Evolutionary conservation across 495 filamentous ascomycete species (phyloP).

Genomic region (Pyronema domesticum): DNA sequence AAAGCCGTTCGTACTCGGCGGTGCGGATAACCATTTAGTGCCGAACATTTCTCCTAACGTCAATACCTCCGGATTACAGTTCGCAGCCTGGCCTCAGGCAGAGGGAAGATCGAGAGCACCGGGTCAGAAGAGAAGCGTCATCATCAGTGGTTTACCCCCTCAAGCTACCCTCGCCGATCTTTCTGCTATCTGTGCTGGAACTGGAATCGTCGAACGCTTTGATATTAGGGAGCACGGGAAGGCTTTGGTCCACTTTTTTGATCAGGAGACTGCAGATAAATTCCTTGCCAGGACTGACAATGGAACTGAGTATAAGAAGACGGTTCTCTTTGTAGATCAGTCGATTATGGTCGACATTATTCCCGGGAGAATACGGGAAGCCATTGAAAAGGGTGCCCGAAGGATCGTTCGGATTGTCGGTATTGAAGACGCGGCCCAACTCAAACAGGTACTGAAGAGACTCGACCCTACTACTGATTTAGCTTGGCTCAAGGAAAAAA

Average conservation of each 20-base stretch:
- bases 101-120: background rate
- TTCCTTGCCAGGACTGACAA: slow-evolving; percentile 1
- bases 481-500: background rate
- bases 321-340: background rate
- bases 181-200: background rate
- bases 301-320: background rate
- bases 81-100: background rate
- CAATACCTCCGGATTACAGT: background rate
- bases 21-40: background rate
- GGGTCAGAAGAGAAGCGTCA: background rate
- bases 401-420: background rate
- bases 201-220: slow-evolving; percentile 1
- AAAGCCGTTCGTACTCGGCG: no score
- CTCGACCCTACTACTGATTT: background rate
- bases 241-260: background rate
- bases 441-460: background rate
- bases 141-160: background rate
- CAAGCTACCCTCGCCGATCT: background rate
- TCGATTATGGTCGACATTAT: background rate
- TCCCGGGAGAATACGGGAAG: background rate
- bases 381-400: background rate
- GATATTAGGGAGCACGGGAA: background rate
- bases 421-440: background rate
- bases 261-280: background rate
- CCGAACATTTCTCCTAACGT: background rate